Evolutionary conservation across 2,329 filamentous ascomycete genomes (phyloP).

Genomic region (Phaeoacremonium minimum): DNA sequence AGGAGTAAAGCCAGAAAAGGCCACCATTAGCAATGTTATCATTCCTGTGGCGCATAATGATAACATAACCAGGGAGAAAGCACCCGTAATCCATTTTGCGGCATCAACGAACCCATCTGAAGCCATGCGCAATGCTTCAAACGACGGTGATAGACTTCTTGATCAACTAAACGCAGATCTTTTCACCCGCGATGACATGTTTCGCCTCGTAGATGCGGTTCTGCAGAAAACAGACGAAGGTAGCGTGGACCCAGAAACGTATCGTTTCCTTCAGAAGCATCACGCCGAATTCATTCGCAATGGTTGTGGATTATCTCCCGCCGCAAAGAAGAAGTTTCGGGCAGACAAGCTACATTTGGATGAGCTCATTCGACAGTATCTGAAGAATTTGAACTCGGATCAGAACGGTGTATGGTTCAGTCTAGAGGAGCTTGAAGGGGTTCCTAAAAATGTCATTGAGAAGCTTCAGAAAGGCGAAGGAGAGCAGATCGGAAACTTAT

Average conservation of each 20-base stretch:
- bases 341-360: conserved; percentile 1
- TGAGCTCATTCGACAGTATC: conserved; percentile 2
- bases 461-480: conserved; percentile 1
- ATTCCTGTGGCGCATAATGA: background rate
- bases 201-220: conserved; percentile 5
- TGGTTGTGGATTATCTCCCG: conserved; percentile 5
- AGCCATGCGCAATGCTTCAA: conserved; percentile 7
- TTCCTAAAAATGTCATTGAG: conserved; percentile 3
- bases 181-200: conserved; percentile 6
- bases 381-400: conserved; percentile 7
- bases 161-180: conserved; percentile 5
- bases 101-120: conserved; percentile 6
- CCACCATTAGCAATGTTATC: background rate
- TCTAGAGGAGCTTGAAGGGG: conserved; percentile 5
- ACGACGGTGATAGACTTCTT: conserved; percentile 4
- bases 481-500: conserved; percentile 3
- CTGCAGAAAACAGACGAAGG: background rate
- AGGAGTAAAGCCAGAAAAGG: background rate
- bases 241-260: background rate
- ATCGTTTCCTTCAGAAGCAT: conserved; percentile 6
- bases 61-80: background rate
- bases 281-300: conserved; percentile 6
- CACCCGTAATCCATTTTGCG: conserved; percentile 4
- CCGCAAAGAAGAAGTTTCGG: background rate
- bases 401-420: conserved; percentile 7